A percentile compares a stretch with the other conserved stretches of the same genome.
phyloP scores from a whole-genome alignment of 1,284 basidiomycete genomes.

The Pseudozyma thailandica region DNA sequence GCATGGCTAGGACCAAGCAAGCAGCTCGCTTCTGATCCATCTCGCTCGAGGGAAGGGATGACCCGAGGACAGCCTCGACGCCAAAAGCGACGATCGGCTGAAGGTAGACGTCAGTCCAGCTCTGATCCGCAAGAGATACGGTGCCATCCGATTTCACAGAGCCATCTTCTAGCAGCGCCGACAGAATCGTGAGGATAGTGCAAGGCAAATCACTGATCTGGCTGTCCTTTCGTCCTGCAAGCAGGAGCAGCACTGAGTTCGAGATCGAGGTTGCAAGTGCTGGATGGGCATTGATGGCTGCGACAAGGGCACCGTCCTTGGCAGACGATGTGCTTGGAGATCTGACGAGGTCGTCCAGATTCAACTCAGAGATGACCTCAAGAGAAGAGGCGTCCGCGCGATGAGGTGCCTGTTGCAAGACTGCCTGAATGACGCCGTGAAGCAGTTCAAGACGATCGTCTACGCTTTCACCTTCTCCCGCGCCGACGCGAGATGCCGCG shows the following conservation, averaged over 20 bases:
- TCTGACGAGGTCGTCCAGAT: constrained; percentile 7
- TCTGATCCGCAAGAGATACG: constrained; percentile 1
- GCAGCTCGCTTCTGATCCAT: constrained; percentile 8
- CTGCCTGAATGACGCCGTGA: constrained; percentile 13
- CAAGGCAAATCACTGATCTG: constrained; percentile 5
- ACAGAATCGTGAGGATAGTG: constrained; percentile 23
- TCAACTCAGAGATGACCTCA: not conserved
- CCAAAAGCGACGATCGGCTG: constrained; percentile 6
- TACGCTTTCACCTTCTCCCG: not conserved
- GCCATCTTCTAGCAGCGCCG: constrained; percentile 20
- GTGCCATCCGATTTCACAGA: not conserved
- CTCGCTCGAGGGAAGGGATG: not conserved
- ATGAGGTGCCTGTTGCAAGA: constrained; percentile 10
- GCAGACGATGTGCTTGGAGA: not conserved
- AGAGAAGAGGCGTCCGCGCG: constrained; percentile 1
- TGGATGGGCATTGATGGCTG: constrained; percentile 21
- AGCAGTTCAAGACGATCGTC: constrained; percentile 3
- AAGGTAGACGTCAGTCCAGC: constrained; percentile 15
- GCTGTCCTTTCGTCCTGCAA: not conserved
- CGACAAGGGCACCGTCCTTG: constrained; percentile 31
- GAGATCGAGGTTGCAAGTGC: constrained; percentile 12
- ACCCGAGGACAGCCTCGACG: constrained; percentile 5
- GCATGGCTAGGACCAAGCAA: constrained; percentile 12
- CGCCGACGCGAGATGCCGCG: not conserved
- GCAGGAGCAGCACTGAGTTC: constrained; percentile 1